Percentiles rank a stretch among this genome's conserved stretches.
phyloP scores from a whole-genome alignment of 2,329 filamentous ascomycete species.

The Aschersonia sp. region DNA sequence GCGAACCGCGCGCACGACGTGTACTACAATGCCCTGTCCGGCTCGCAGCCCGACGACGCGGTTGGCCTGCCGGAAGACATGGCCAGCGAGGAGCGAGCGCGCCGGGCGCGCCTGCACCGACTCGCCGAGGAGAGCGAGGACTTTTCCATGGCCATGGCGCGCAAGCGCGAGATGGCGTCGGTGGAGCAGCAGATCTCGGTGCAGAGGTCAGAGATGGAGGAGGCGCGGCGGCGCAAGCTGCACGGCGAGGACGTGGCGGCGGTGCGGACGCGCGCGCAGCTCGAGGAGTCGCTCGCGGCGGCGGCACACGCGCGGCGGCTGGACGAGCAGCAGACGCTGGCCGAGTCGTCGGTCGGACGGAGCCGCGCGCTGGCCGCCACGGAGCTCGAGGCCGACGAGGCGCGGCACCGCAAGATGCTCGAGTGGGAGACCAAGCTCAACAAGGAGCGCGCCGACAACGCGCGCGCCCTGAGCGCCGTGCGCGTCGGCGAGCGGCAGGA shows the following conservation, averaged over 20 bases:
- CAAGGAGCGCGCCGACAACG: slow-evolving; percentile 30
- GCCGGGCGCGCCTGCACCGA: slow-evolving; percentile 30
- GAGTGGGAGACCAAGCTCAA: slow-evolving; percentile 34
- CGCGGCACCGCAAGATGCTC: slow-evolving; percentile 26
- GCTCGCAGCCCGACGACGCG: slow-evolving; percentile 37
- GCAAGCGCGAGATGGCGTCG: slow-evolving; percentile 34
- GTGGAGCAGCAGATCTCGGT: slow-evolving; percentile 35
- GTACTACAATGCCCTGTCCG: slow-evolving; percentile 34
- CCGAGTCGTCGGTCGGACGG: slow-evolving; percentile 28
- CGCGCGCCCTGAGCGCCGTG: slow-evolving; percentile 33
- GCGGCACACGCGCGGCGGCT: slow-evolving; percentile 20
- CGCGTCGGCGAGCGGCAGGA: slow-evolving; percentile 35
- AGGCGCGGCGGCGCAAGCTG: slow-evolving; percentile 30
- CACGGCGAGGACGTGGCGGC: slow-evolving; percentile 29
- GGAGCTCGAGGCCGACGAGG: slow-evolving; percentile 30
- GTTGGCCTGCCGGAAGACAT: slow-evolving; percentile 37
- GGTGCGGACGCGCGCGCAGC: slow-evolving; percentile 27
- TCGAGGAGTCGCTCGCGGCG: slow-evolving; percentile 27
- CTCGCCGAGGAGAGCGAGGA: slow-evolving; percentile 32
- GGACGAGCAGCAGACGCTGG: slow-evolving; percentile 31
- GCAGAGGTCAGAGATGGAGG: slow-evolving; percentile 35
- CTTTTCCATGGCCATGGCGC: slow-evolving; percentile 30
- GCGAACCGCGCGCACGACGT: slow-evolving; percentile 38
- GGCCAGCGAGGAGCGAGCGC: slow-evolving; percentile 32
- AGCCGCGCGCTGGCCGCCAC: slow-evolving; percentile 29